Conservation (phyloP, 75 land plant species). For the Picea sitchensis region DNA sequence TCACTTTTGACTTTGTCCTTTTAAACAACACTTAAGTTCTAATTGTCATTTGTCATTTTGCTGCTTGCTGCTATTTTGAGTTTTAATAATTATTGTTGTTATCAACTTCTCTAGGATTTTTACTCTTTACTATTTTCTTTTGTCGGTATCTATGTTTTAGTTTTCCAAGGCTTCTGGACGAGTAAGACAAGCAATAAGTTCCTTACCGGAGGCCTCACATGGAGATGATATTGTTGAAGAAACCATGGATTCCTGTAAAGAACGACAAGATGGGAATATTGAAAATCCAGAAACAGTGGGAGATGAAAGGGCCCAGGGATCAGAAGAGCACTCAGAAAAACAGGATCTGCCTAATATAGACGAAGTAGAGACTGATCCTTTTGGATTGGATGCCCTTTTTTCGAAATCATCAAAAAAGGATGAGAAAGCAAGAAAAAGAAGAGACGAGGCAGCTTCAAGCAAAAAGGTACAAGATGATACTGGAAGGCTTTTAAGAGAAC, state of each 20-base stretch:
- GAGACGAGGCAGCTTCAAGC: conserved; percentile 36
- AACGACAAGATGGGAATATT: not conserved
- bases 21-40: too few species aligned
- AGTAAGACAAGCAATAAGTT: conserved; percentile 61
- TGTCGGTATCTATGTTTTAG: conserved; percentile 24
- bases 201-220: conserved; percentile 64
- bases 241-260: conserved; percentile 8
- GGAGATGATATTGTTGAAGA: conserved; percentile 64
- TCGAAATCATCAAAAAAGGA: conserved; percentile 50
- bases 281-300: conserved; percentile 7
- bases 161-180: conserved; percentile 76
- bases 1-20: too few species aligned
- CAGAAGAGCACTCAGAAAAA: not conserved
- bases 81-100: not conserved
- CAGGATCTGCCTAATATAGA: not conserved
- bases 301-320: conserved; percentile 6
- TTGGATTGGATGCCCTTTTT: conserved; percentile 84
- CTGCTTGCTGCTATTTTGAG: conserved; percentile 1
- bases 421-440: conserved; percentile 46
- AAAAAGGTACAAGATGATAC: conserved; percentile 56
- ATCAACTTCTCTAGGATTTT: not conserved
- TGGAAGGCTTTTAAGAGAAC: conserved; percentile 52
- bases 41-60: not conserved
- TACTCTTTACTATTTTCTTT: conserved; percentile 2
- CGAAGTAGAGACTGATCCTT: conserved; percentile 70